These are phyloP conservation scores for Artomyces pyxidatus DNA, from an alignment of 768 basidiomycete genomes.

Conservation along the genomic window DNA sequence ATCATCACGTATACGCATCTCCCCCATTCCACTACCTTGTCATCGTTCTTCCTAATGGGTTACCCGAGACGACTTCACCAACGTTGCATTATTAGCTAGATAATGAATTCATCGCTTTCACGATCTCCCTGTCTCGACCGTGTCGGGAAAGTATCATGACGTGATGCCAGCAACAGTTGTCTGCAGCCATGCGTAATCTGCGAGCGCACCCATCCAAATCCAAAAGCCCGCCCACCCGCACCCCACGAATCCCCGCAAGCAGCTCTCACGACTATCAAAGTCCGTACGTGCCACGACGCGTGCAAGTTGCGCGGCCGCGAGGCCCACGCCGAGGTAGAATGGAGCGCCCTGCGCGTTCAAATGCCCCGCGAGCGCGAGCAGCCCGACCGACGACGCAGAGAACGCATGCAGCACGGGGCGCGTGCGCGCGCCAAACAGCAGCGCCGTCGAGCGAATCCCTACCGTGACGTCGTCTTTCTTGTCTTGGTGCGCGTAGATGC, in stretches of 20 bases:
- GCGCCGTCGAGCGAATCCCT: conserved; percentile 90
- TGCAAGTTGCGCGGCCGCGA: conserved; percentile 70
- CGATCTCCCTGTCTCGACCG: neutral
- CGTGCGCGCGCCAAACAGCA: conserved; percentile 77
- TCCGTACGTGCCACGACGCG: conserved; percentile 70
- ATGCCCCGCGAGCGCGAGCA: conserved; percentile 73
- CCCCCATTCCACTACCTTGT: neutral
- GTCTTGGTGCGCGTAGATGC: conserved; percentile 98
- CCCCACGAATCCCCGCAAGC: conserved; percentile 83
- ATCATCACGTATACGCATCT: neutral
- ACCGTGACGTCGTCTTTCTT: conserved; percentile 83
- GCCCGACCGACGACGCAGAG: conserved; percentile 62
- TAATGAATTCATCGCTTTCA: neutral
- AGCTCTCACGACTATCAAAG: conserved; percentile 68
- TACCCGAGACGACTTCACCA: neutral
- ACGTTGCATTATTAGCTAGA: conserved; percentile 1
- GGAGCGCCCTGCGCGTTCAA: conserved; percentile 67
- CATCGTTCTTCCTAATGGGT: neutral
- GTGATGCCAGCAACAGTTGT: neutral
- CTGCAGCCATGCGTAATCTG: conserved; percentile 46
- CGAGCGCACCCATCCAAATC: conserved; percentile 75
- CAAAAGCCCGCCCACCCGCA: conserved; percentile 87
- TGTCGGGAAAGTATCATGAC: neutral
- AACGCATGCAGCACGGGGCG: conserved; percentile 69
- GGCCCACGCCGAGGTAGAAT: conserved; percentile 72